phyloP scores from a whole-genome alignment of 1,284 basidiomycete genomes.

The Cryptococcus sp. region DNA sequence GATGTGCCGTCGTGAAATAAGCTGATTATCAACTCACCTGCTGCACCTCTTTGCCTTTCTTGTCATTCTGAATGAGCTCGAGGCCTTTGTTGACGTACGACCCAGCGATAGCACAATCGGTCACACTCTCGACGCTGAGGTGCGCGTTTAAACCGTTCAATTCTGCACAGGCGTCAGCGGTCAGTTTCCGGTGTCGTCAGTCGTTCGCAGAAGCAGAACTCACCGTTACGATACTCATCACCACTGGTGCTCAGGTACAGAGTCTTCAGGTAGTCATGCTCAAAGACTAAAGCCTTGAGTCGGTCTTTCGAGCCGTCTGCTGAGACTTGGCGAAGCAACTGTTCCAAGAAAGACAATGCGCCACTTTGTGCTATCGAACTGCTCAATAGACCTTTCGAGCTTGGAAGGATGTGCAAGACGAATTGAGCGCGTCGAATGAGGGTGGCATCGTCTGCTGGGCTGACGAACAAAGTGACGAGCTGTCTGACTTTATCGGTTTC shows the following conservation, averaged over 20 bases:
- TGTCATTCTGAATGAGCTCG: slow-evolving; percentile 20
- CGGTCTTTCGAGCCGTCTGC: background rate
- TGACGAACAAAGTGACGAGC: slow-evolving; percentile 7
- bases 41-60: slow-evolving; percentile 22
- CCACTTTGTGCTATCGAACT: background rate
- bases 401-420: slow-evolving; percentile 22
- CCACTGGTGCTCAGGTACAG: slow-evolving; percentile 14
- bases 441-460: slow-evolving; percentile 7
- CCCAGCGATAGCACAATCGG: slow-evolving; percentile 30
- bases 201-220: background rate
- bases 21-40: slow-evolving; percentile 15
- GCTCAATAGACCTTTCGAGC: slow-evolving; percentile 6
- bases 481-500: background rate
- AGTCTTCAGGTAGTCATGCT: slow-evolving; percentile 13
- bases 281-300: slow-evolving; percentile 18
- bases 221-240: background rate
- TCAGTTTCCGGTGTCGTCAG: background rate
- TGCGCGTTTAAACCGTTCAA: slow-evolving; percentile 8
- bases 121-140: slow-evolving; percentile 1
- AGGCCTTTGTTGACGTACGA: slow-evolving; percentile 25
- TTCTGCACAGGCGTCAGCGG: slow-evolving; percentile 9
- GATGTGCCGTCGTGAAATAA: too few species aligned
- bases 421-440: slow-evolving; percentile 22
- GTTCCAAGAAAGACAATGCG: slow-evolving; percentile 1
- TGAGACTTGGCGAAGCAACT: background rate